Evolutionary conservation across 176 grass and related monocot genomes (phyloP), one percentile per base, ranked within the genome.

Genomic region (Thinopyrum elongatum): DNA sequence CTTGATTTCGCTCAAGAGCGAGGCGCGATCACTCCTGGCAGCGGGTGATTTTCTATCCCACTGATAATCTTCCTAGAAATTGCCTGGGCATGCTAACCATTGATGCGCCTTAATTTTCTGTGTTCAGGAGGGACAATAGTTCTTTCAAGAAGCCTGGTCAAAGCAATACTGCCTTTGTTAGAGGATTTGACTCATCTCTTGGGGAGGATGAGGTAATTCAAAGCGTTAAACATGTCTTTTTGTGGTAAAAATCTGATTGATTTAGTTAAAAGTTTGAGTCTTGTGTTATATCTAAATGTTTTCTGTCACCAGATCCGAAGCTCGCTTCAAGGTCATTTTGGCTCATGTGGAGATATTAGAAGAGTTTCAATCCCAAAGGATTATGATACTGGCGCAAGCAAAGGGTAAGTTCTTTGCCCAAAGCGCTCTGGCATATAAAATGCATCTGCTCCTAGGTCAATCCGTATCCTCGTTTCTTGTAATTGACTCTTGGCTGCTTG

Each of bases 361-460:
- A 89, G 92, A 21, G 29, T 97, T 87, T 87, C 95, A 36, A 58
- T 94, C 67, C 95, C 92, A 5, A 97, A 87, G 86, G 88, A 97
- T 85, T 88, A 87, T 80, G 94, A 94, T 11, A 80, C 49, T 67
- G 92, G 94, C 22, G 76, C 19, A 44, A 69, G 38, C 83, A 97
- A 90, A 83, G 95, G 92, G 90, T 97, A 19, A 81, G 95, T 91
- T 71, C 19, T 47, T 47, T 47, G 44, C 44, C 1, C 1, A 47
- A 47, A 47, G 44, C 5, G 22, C 47, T 69, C 70, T 74, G 23
- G 27, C 66, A 79, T 38, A 25, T 36, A 10, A 13, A 65, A 49
- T 22, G 31, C 29, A 8, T 2, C 12, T 30, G 3, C 61, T n/a
- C 7, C 28, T 55, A n/a, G 10, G 51, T 30, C 75, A 8, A 26